These are phyloP conservation scores for Eucalyptus grandis DNA, from an alignment of 345 rosid species.

Conservation along the genomic window DNA sequence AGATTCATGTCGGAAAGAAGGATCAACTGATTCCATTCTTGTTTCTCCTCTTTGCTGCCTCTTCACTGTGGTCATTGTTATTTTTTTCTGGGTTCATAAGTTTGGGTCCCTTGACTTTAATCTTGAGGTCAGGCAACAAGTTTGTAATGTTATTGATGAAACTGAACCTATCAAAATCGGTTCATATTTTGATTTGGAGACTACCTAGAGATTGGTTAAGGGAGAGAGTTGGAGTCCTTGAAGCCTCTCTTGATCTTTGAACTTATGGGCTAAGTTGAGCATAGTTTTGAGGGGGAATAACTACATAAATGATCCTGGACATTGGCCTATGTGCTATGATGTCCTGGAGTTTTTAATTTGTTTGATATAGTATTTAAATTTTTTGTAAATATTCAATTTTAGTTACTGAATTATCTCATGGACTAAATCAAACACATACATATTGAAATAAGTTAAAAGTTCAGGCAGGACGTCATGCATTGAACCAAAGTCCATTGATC, in stretches of 20 bases:
- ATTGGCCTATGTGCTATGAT: too few species aligned
- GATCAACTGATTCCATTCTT: neutral
- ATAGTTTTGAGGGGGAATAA: neutral
- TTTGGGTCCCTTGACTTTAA: neutral
- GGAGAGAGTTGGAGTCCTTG: neutral
- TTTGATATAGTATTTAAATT: too few species aligned
- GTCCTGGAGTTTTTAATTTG: neutral
- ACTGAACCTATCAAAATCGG: neutral
- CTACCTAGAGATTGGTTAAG: neutral
- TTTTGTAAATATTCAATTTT: too few species aligned
- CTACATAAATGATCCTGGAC: neutral
- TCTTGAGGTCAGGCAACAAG: neutral
- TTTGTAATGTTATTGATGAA: neutral
- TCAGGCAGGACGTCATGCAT: rapidly evolving
- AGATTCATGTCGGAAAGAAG: neutral
- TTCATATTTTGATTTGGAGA: neutral
- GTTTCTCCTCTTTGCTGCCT: neutral
- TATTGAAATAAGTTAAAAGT: too few species aligned
- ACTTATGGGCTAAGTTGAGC: neutral
- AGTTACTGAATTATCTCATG: neutral
- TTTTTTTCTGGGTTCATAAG: neutral
- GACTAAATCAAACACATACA: neutral
- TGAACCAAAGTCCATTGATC: too few species aligned
- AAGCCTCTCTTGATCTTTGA: neutral
- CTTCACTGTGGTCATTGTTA: neutral